These are phyloP conservation scores for Cytospora mali DNA, from an alignment of 2,329 filamentous ascomycete species.

Conservation along the genomic window DNA sequence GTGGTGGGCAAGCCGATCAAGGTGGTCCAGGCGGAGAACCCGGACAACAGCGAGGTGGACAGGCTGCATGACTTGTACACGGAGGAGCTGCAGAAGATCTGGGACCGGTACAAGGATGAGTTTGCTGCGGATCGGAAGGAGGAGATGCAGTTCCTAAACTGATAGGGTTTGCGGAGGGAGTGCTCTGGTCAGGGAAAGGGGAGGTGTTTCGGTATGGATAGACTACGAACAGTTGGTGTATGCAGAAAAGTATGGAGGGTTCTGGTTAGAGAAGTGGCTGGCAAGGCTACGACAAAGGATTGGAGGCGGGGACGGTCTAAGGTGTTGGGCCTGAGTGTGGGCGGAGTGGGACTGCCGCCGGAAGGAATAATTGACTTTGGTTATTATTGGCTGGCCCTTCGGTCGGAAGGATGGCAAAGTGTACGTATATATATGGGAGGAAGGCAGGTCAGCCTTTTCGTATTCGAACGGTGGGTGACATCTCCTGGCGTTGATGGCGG, in stretches of 20 bases:
- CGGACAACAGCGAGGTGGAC: constrained; percentile 76
- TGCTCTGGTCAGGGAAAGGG: background rate
- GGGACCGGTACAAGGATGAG: constrained; percentile 76
- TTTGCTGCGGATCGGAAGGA: constrained; percentile 65
- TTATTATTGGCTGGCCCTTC: background rate
- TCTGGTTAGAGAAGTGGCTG: background rate
- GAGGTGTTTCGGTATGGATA: too few species aligned
- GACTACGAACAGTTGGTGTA: too few species aligned
- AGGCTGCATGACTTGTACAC: constrained; percentile 79
- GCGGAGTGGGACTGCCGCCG: background rate
- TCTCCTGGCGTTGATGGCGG: background rate
- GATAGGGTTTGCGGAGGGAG: constrained; percentile 19
- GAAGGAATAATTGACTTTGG: background rate
- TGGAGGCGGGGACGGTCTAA: background rate
- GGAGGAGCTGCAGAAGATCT: constrained; percentile 70
- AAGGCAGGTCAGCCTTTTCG: background rate
- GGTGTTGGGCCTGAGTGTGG: background rate
- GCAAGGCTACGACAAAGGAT: too few species aligned
- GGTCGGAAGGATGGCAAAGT: background rate
- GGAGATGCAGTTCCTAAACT: constrained; percentile 70
- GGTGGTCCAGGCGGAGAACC: constrained; percentile 64
- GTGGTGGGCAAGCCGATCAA: constrained; percentile 83
- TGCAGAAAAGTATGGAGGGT: background rate
- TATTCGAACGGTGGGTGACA: background rate
- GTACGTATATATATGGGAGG: background rate